These are phyloP conservation scores for Collybia sordida DNA, from an alignment of 768 basidiomycete genomes.

Conservation along the genomic window DNA sequence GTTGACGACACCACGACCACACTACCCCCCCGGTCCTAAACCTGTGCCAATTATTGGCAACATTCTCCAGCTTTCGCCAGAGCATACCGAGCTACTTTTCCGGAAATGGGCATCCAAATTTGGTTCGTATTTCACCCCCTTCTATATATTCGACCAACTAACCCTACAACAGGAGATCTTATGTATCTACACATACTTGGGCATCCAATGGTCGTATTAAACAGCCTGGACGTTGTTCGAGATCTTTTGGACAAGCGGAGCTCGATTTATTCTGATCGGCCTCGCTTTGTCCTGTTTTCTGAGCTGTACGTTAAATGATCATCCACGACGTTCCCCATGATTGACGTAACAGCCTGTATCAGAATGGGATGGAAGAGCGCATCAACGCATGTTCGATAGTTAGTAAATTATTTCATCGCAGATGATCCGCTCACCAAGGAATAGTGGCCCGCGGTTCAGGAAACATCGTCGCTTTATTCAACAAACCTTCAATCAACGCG, in stretches of 20 bases:
- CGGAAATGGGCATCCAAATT: slow-evolving; percentile 40
- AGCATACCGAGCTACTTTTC: slow-evolving; percentile 39
- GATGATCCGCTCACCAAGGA: neutral
- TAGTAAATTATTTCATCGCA: slow-evolving; percentile 13
- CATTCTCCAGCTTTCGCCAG: slow-evolving; percentile 39
- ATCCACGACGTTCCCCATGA: neutral
- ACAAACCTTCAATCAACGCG: slow-evolving; percentile 45
- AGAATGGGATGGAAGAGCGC: slow-evolving; percentile 52
- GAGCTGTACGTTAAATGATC: slow-evolving; percentile 41
- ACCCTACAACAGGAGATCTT: slow-evolving; percentile 36
- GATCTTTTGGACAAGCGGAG: slow-evolving; percentile 55
- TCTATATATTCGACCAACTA: neutral
- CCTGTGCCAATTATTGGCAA: slow-evolving; percentile 49
- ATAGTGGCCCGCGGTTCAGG: slow-evolving; percentile 49
- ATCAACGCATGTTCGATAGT: slow-evolving; percentile 49
- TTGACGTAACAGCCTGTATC: slow-evolving; percentile 2
- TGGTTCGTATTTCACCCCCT: slow-evolving; percentile 29
- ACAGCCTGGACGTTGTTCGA: slow-evolving; percentile 40
- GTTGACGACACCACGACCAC: slow-evolving; percentile 20
- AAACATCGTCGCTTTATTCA: slow-evolving; percentile 53
- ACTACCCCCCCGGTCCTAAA: slow-evolving; percentile 48
- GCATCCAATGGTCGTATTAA: slow-evolving; percentile 50
- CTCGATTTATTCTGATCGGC: slow-evolving; percentile 53
- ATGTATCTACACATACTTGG: slow-evolving; percentile 40
- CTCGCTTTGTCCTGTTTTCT: slow-evolving; percentile 44